These are phyloP conservation scores for Populus nigra DNA, from an alignment of 345 rosid species.

Conservation along the genomic window DNA sequence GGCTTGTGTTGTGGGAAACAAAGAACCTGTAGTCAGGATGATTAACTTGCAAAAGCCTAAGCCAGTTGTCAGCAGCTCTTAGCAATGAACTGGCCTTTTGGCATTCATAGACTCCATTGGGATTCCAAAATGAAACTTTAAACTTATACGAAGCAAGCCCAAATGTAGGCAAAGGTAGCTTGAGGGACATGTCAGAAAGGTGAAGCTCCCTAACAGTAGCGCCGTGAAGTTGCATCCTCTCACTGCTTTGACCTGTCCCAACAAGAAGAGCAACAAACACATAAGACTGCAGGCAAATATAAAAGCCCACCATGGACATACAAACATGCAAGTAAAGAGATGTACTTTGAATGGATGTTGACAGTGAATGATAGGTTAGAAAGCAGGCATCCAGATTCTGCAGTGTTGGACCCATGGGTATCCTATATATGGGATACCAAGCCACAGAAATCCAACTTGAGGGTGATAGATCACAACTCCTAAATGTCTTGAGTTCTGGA, in stretches of 20 bases:
- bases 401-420: conserved; percentile 78
- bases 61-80: conserved; percentile 72
- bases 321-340: background rate
- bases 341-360: conserved; percentile 57
- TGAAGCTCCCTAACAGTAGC: conserved; percentile 34
- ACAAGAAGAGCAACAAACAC: background rate
- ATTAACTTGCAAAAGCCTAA: conserved; percentile 55
- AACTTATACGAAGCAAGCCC: conserved; percentile 86
- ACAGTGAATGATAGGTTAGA: conserved; percentile 70
- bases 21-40: conserved; percentile 84
- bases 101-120: conserved; percentile 46
- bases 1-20: conserved; percentile 39
- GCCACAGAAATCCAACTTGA: conserved; percentile 96
- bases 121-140: conserved; percentile 70
- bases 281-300: background rate
- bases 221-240: conserved; percentile 22
- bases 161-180: conserved; percentile 59
- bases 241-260: conserved; percentile 40
- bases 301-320: background rate
- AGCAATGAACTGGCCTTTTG: conserved; percentile 53
- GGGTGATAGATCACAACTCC: conserved; percentile 77
- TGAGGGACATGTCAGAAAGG: conserved; percentile 29
- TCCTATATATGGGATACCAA: conserved; percentile 93
- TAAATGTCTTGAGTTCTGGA: conserved; percentile 64
- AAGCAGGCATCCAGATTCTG: conserved; percentile 94